Evolutionary conservation across 495 filamentous ascomycete species (phyloP), one percentile per base, ranked within the genome.

Genomic region (Articulospora tetracladia): DNA sequence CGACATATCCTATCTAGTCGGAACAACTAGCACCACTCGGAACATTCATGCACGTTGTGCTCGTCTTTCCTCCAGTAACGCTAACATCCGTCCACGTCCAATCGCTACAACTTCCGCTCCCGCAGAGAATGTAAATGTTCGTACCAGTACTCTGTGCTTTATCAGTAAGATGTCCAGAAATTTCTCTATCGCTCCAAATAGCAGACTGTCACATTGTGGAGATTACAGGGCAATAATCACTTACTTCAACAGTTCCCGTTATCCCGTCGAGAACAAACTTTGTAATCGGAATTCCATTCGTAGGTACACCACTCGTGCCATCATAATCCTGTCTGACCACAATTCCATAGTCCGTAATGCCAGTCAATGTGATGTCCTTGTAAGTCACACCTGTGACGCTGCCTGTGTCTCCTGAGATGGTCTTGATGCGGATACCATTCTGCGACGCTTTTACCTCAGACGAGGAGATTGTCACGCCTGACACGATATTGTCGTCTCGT

Each of bases 321-420:
- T 83, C 71, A 65, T 88, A 90, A 69, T 88, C 85, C 70, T 90
- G 86, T 72, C 89, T 72, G 49, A 90, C 82, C 59, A 86, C 76
- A 52, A 90, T 82, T 51, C 85, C 86, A 67, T 88, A 85, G 10
- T 53, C 27, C 10, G 51, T 30, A 26, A 53, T 53, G 23, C 25
- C 27, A 17, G 24, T n/a, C 12, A 53, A 26, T 26, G 51, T 53
- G 51, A 53, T 53, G n/a, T 26, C 51, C 1, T 12, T 26, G 15
- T 53, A 53, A 1, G 51, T 53, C 12, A 53, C 74, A 58, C 74
- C 79, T 17, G 67, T 67, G 55, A 89, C 83, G 6, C 24, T 53
- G 8, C 51, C 51, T 11, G 51, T 53, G 27, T 28, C 51, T 28
- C 51, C 51, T 3, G 51, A 28, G 27, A 53, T 34, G 25, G 51